Evolutionary conservation across 2,329 filamentous ascomycete genomes (phyloP), one percentile per base, ranked within the genome.

Genomic region (Penicillium concentricum): DNA sequence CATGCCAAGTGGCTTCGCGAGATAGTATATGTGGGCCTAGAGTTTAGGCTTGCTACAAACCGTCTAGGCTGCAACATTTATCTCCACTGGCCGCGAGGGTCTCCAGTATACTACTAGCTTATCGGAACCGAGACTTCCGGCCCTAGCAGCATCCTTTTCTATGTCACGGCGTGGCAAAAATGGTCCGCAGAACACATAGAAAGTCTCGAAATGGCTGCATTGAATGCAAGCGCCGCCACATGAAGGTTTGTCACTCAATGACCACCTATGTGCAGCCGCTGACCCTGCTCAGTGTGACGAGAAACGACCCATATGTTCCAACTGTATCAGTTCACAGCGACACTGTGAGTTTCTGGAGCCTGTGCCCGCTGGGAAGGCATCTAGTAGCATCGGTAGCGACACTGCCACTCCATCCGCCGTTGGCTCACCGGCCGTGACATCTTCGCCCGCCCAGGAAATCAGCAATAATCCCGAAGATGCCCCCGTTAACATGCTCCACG

Each of bases 141-240:
- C 37, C 35, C 28, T 48, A 39, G 28, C 26, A 22, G 43, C n/a
- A 44, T 38, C 28, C 2, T 34, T 34, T 47, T 20, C 20, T 10
- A 35, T 22, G 15, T 28, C 39, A 26, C 10, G 20, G 24, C 30
- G 37, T 54, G 44, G 30, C 37, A 10, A 48, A 48, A 54, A 54
- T 54, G 51, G 35, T 5, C 20, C 63, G 67, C 38, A 67, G 71
- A 54, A 59, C 71, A 4, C 74, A 76, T 56, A 69, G 63, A 39
- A 69, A 65, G 32, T 76, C 74, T n/a, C 67, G 72, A 41, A 71
- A 70, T 56, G 74, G 74, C 24, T 76, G 74, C 46, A 32, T 64
- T 8, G 67, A 74, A 59, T 76, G 73, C 54, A 76, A 76, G 57
- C 67, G 67, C 24, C 68, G 73, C 9, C 74, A 76, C 56, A 66